These are phyloP conservation scores for Scheffersomyces segobiensis DNA, from an alignment of 1,139 yeast species.

Conservation along the genomic window DNA sequence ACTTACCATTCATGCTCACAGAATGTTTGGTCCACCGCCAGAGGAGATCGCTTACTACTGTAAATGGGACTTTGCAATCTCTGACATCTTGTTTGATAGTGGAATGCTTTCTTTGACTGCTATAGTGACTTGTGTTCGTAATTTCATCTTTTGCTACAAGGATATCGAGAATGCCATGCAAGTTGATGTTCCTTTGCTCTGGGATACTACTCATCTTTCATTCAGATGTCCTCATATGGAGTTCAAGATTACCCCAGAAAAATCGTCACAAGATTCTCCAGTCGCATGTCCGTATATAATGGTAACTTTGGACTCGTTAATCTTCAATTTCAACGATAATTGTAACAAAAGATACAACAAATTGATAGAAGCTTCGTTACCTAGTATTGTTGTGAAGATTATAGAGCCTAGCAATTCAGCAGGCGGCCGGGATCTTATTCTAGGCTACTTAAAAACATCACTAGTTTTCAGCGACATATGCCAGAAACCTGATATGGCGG, in stretches of 20 bases:
- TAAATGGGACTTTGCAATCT: conserved; percentile 83
- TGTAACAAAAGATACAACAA: conserved; percentile 67
- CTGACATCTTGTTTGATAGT: conserved; percentile 56
- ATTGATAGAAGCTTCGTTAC: conserved; percentile 51
- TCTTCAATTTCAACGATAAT: conserved; percentile 62
- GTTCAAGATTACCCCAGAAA: conserved; percentile 19
- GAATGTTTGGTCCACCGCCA: conserved; percentile 93
- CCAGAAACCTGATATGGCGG: conserved; percentile 50
- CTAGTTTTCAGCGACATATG: conserved; percentile 60
- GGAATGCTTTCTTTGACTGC: conserved; percentile 49
- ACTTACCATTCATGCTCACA: conserved; percentile 73
- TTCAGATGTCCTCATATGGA: conserved; percentile 42
- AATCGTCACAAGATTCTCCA: not conserved
- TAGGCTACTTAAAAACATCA: conserved; percentile 50
- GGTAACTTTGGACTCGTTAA: conserved; percentile 36
- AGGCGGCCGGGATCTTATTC: conserved; percentile 19
- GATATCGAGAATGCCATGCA: conserved; percentile 77
- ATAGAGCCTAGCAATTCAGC: conserved; percentile 17
- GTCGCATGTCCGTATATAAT: conserved; percentile 17
- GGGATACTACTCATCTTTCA: conserved; percentile 68
- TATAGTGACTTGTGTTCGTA: conserved; percentile 42
- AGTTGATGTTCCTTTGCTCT: conserved; percentile 54
- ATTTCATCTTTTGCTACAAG: conserved; percentile 60
- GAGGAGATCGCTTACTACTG: conserved; percentile 84
- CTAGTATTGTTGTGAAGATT: conserved; percentile 38